phyloP scores from a whole-genome alignment of 257 asterid genomes.

The Coffea eugenioides region DNA sequence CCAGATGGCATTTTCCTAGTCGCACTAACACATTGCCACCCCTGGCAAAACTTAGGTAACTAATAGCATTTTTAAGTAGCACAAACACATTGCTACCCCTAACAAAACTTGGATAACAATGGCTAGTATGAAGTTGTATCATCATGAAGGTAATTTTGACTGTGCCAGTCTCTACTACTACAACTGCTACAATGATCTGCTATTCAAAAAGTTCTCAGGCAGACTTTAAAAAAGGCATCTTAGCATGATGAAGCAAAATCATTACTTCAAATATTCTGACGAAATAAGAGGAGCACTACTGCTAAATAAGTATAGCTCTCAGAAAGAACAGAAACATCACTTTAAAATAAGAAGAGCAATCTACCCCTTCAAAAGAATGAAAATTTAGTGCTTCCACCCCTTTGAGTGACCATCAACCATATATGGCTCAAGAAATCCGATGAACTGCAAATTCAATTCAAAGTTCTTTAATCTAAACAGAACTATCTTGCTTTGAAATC shows the following conservation, averaged over 20 bases:
- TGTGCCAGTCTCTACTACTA: background rate
- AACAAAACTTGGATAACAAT: background rate
- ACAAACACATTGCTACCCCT: background rate
- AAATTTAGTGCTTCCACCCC: conserved; percentile 64
- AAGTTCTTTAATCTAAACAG: background rate
- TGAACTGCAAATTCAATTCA: conserved; percentile 50
- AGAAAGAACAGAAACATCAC: no score
- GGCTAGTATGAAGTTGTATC: background rate
- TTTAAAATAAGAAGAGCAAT: background rate
- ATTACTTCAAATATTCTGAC: no score
- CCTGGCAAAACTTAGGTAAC: background rate
- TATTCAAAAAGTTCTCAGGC: background rate
- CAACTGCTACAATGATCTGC: background rate
- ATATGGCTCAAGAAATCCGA: conserved; percentile 88
- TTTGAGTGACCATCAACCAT: conserved; percentile 57
- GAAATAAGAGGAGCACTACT: background rate
- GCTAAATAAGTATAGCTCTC: background rate
- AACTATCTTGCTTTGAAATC: background rate
- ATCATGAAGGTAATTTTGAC: background rate
- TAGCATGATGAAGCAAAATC: no score
- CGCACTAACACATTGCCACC: background rate
- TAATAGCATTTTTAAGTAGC: no score
- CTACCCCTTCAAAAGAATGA: background rate
- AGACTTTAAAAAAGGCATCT: background rate
- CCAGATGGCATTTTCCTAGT: no score